Conservation (phyloP, 345 rosid genomes). For the Punica granatum region DNA sequence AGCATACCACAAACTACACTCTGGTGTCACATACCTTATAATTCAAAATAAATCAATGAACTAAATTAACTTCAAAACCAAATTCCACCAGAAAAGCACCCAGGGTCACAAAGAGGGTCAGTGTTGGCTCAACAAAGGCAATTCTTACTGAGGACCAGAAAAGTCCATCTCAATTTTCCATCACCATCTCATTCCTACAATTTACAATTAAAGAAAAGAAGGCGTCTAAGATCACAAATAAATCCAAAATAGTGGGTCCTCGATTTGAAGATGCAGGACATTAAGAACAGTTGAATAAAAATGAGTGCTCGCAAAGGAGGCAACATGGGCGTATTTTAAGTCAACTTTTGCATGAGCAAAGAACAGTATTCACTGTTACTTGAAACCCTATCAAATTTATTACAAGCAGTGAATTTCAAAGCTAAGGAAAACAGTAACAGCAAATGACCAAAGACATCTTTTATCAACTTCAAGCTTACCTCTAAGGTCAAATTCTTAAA, state of each 20-base stretch:
- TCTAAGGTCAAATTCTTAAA: conserved; percentile 50
- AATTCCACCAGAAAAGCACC: background rate
- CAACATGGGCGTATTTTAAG: background rate
- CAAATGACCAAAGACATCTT: background rate
- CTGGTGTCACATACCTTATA: background rate
- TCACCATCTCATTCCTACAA: background rate
- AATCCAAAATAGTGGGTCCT: background rate
- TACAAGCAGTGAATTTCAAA: background rate
- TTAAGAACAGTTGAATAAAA: background rate
- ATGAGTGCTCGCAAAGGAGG: background rate
- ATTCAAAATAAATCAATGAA: background rate
- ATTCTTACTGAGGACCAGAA: background rate
- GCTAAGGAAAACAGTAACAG: background rate
- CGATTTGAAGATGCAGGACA: background rate
- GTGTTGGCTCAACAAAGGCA: background rate
- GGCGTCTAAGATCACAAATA: background rate
- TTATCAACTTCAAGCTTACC: conserved; percentile 29
- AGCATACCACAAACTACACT: background rate
- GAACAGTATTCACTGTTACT: too few relatives aligned
- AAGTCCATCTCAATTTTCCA: background rate
- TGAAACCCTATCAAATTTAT: background rate
- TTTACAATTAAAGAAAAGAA: background rate
- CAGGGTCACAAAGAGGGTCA: background rate
- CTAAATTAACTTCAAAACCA: background rate
- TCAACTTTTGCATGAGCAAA: background rate